A percentile compares a stretch with the other conserved stretches of the same genome.
These are phyloP conservation scores for Rubroshorea leprosula DNA, from an alignment of 345 rosid genomes.

Conservation along the genomic window DNA sequence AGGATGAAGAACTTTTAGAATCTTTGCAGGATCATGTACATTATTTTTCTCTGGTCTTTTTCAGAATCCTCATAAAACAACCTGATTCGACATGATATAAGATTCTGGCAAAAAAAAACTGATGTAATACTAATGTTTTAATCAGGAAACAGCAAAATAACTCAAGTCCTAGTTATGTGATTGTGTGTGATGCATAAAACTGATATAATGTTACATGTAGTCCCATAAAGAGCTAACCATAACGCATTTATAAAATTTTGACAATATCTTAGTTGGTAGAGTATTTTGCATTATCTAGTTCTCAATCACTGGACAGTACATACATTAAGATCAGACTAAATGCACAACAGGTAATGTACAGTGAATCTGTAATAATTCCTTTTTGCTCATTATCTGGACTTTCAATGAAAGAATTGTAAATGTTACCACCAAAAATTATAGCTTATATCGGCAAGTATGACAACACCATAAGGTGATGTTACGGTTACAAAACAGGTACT, in stretches of 20 bases:
- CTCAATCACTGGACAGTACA: conserved; percentile 13
- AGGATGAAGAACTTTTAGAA: background rate
- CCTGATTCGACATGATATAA: background rate
- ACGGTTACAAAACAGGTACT: conserved; percentile 55
- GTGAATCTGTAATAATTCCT: conserved; percentile 22
- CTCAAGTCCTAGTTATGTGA: too few species aligned
- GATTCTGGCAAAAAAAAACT: too few species aligned
- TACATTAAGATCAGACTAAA: background rate
- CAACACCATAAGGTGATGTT: conserved; percentile 5
- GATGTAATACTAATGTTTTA: too few species aligned
- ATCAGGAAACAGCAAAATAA: too few species aligned
- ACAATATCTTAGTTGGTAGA: background rate
- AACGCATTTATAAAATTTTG: conserved; percentile 2
- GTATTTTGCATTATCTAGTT: conserved; percentile 1
- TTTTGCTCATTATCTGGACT: conserved; percentile 21
- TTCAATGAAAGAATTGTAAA: conserved; percentile 54
- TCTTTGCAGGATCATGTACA: background rate
- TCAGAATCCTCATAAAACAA: background rate
- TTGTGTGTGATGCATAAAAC: background rate
- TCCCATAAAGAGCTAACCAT: background rate
- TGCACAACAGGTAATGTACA: conserved; percentile 10
- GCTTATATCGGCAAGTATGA: conserved; percentile 13
- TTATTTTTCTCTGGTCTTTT: too few species aligned
- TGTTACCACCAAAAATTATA: conserved; percentile 25
- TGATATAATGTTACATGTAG: background rate